These are phyloP conservation scores for Sophora flavescens DNA, from an alignment of 306 rosid species.

Conservation along the genomic window DNA sequence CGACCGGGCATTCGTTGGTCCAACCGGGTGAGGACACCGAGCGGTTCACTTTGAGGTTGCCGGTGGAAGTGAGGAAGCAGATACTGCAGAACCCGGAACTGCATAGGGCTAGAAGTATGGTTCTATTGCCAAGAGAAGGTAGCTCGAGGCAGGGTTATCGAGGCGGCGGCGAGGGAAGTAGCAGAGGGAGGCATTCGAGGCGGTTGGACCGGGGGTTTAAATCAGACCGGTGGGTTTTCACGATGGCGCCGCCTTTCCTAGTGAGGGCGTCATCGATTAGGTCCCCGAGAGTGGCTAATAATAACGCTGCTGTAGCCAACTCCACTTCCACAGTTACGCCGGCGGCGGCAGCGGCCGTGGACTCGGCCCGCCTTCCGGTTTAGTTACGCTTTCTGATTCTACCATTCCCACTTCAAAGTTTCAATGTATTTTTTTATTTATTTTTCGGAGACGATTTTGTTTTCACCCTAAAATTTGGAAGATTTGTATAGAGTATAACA, in stretches of 20 bases:
- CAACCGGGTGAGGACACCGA: conserved; percentile 87
- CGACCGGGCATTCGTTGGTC: conserved; percentile 86
- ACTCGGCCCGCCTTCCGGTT: conserved; percentile 56
- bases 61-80: conserved; percentile 75
- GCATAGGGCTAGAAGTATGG: conserved; percentile 73
- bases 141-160: conserved; percentile 76
- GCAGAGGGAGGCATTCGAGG: conserved; percentile 56
- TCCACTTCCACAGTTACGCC: conserved; percentile 27
- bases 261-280: conserved; percentile 73
- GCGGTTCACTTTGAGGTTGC: conserved; percentile 83
- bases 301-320: conserved; percentile 48
- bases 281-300: conserved; percentile 59
- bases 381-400: neutral
- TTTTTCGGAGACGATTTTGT: conserved; percentile 13
- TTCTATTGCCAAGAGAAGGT: conserved; percentile 63
- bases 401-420: neutral
- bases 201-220: conserved; percentile 63
- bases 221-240: conserved; percentile 88
- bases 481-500: conserved; percentile 37
- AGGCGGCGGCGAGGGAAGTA: conserved; percentile 66
- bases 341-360: conserved; percentile 4
- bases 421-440: conserved; percentile 21
- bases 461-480: neutral
- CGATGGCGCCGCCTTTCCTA: conserved; percentile 75
- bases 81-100: conserved; percentile 59